Conservation (phyloP, 495 filamentous ascomycete species). For the Aspergillus cristatus region DNA sequence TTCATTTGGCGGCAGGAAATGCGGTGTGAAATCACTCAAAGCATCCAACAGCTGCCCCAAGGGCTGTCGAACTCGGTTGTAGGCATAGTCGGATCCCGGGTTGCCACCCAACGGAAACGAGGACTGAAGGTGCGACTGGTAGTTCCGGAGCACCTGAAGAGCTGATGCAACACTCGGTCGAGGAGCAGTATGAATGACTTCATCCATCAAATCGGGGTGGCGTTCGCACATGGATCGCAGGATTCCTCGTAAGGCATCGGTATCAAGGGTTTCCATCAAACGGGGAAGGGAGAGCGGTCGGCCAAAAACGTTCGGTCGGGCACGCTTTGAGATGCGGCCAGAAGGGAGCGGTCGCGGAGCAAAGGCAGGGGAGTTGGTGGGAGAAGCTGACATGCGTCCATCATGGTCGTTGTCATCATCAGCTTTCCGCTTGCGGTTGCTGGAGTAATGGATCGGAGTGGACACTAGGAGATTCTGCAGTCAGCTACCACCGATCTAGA, state of each 20-base stretch:
- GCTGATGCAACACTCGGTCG: constrained; percentile 74
- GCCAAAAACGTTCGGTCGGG: constrained; percentile 60
- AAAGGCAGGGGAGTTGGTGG: constrained; percentile 66
- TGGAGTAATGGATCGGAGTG: constrained; percentile 40
- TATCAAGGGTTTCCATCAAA: constrained; percentile 83
- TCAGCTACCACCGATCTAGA: constrained; percentile 10
- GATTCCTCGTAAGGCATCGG: constrained; percentile 68
- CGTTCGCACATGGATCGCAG: constrained; percentile 82
- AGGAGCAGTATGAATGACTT: constrained; percentile 78
- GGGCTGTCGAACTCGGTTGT: constrained; percentile 80
- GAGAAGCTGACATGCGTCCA: constrained; percentile 83
- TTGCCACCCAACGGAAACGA: constrained; percentile 82
- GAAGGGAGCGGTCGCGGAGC: constrained; percentile 54
- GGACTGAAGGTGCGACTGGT: constrained; percentile 65
- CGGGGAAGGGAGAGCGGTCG: constrained; percentile 73
- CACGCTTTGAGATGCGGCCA: constrained; percentile 56
- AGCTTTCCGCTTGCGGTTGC: constrained; percentile 75
- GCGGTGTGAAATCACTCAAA: constrained; percentile 84
- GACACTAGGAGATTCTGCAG: constrained; percentile 35
- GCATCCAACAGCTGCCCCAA: constrained; percentile 78
- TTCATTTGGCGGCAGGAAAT: constrained; percentile 90
- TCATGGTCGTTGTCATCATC: constrained; percentile 65
- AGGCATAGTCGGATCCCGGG: constrained; percentile 81
- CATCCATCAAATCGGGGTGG: constrained; percentile 64
- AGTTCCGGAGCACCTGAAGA: constrained; percentile 68